Evolutionary conservation across 2,329 filamentous ascomycete genomes (phyloP).

Genomic region (Chlorencoelia australis): DNA sequence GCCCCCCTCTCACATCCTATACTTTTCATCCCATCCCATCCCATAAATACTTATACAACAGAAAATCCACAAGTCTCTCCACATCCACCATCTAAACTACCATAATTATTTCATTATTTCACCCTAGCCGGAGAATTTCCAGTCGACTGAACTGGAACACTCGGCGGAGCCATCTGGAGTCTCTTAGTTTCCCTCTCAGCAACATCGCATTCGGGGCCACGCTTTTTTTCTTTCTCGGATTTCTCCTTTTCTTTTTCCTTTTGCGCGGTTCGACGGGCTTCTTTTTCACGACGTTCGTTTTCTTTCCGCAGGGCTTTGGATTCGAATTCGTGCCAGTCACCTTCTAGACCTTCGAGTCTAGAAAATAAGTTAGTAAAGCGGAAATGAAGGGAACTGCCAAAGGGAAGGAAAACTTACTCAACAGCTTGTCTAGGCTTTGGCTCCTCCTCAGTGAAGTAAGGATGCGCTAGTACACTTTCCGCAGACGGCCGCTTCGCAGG

Average conservation of each 20-base stretch:
- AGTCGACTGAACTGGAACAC: slow-evolving; percentile 6
- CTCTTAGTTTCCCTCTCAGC: slow-evolving; percentile 22
- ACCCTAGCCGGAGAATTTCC: neutral
- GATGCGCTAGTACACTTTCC: slow-evolving; percentile 71
- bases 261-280: slow-evolving; percentile 23
- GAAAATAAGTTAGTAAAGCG: slow-evolving; percentile 19
- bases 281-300: slow-evolving; percentile 56
- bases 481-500: slow-evolving; percentile 75
- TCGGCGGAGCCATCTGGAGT: slow-evolving; percentile 16
- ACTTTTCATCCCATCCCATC: neutral
- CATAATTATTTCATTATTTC: neutral
- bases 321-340: slow-evolving; percentile 98
- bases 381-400: neutral
- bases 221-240: slow-evolving; percentile 24
- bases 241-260: slow-evolving; percentile 22
- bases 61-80: neutral
- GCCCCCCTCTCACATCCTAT: neutral
- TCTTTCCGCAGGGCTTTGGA: slow-evolving; percentile 90
- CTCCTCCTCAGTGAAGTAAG: slow-evolving; percentile 79
- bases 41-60: slow-evolving; percentile 4
- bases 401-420: slow-evolving; percentile 50
- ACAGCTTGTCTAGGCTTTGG: slow-evolving; percentile 66
- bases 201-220: slow-evolving; percentile 16
- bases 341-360: slow-evolving; percentile 65
- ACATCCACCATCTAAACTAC: neutral